Evolutionary conservation across 768 basidiomycete species (phyloP).

Genomic region (Mycena venus): DNA sequence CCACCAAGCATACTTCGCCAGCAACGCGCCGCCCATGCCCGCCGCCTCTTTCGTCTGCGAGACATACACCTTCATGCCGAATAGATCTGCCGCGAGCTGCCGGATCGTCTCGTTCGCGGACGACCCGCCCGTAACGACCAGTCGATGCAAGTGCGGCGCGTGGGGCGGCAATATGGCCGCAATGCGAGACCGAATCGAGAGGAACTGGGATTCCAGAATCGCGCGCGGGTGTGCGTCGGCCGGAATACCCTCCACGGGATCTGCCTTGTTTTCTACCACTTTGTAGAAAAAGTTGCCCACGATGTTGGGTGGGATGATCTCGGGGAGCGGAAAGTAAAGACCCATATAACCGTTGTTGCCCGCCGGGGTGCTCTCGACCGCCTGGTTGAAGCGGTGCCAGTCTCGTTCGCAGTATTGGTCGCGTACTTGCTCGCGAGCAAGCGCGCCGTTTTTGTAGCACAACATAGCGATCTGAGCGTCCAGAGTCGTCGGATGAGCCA

Average conservation of each 20-base stretch:
- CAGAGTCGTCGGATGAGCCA: slow-evolving; percentile 74
- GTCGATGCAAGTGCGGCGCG: slow-evolving; percentile 68
- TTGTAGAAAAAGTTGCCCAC: slow-evolving; percentile 76
- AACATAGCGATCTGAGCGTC: slow-evolving; percentile 89
- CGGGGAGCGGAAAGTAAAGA: slow-evolving; percentile 87
- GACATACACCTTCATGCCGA: slow-evolving; percentile 80
- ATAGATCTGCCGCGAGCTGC: slow-evolving; percentile 84
- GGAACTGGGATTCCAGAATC: slow-evolving; percentile 87
- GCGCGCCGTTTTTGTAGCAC: slow-evolving; percentile 91
- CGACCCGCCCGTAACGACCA: slow-evolving; percentile 86
- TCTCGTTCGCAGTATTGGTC: slow-evolving; percentile 70
- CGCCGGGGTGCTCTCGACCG: slow-evolving; percentile 65
- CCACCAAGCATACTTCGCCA: slow-evolving; percentile 84
- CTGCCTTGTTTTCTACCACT: slow-evolving; percentile 40
- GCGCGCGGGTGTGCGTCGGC: slow-evolving; percentile 73
- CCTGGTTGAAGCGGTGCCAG: slow-evolving; percentile 80
- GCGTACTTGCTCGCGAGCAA: slow-evolving; percentile 84
- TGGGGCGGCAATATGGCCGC: slow-evolving; percentile 73
- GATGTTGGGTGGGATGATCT: slow-evolving; percentile 89
- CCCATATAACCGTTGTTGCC: slow-evolving; percentile 75
- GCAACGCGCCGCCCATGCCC: slow-evolving; percentile 77
- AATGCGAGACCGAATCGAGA: slow-evolving; percentile 83
- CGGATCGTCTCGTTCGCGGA: slow-evolving; percentile 80
- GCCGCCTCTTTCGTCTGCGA: slow-evolving; percentile 78
- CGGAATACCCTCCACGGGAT: slow-evolving; percentile 55